These are phyloP conservation scores for Trichomonas vaginalis DNA, from an alignment of 208 protist species.

Conservation along the genomic window DNA sequence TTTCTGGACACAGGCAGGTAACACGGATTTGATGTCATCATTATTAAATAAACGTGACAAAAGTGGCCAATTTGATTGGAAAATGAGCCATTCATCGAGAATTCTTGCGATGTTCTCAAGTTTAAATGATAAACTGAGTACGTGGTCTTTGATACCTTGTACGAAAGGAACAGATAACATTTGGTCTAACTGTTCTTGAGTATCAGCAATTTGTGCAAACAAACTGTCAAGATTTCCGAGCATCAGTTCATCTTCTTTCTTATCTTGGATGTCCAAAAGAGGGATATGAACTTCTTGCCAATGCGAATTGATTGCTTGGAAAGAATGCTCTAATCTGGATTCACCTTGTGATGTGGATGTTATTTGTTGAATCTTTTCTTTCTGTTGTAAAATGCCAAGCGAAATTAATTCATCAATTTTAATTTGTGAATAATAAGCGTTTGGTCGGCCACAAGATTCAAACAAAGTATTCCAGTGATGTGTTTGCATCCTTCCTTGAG, in stretches of 20 bases:
- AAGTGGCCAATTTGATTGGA: not conserved
- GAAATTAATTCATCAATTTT: slow-evolving; percentile 9
- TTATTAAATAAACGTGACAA: not conserved
- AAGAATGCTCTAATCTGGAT: not conserved
- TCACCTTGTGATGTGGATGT: not conserved
- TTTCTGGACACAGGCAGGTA: not conserved
- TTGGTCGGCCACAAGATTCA: not conserved
- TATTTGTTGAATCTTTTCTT: not conserved
- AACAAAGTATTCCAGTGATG: slow-evolving; percentile 9
- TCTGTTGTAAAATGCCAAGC: not conserved
- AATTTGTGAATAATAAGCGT: not conserved
- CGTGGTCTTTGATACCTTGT: not conserved
- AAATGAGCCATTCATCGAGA: not conserved
- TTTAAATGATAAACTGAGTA: not conserved
- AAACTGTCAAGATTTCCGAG: not conserved
- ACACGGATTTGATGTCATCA: not conserved
- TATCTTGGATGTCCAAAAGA: not conserved
- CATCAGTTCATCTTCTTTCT: not conserved
- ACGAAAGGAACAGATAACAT: not conserved
- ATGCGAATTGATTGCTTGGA: not conserved
- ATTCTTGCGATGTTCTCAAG: not conserved
- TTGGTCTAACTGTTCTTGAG: not conserved
- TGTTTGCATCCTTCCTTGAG: not conserved
- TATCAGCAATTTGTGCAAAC: not conserved
- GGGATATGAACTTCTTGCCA: not conserved